phyloP scores from a whole-genome alignment of 192 early-diverging fungal species.

The Coemansia sp. region DNA sequence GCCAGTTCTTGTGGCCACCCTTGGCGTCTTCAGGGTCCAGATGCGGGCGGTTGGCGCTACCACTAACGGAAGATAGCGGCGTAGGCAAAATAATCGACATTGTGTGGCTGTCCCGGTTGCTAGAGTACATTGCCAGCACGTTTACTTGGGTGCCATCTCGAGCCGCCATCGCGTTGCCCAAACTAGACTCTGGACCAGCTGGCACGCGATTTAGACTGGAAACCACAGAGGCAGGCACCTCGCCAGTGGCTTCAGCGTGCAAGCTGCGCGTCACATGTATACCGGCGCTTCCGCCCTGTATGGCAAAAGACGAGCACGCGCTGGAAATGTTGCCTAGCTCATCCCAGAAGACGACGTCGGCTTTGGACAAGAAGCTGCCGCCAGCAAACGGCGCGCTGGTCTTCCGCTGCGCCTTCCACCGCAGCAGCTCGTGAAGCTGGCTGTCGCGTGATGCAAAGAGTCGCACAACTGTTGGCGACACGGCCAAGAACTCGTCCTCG shows the following conservation, averaged over 20 bases:
- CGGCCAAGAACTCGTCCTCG: slow-evolving; percentile 51
- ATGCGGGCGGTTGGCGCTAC: slow-evolving; percentile 49
- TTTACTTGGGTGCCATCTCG: slow-evolving; percentile 1
- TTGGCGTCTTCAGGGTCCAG: slow-evolving; percentile 10
- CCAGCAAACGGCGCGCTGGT: slow-evolving; percentile 31
- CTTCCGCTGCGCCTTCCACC: slow-evolving; percentile 41
- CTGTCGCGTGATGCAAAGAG: slow-evolving; percentile 41
- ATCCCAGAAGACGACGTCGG: slow-evolving; percentile 49
- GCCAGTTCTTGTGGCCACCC: slow-evolving; percentile 29
- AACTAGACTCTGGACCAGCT: slow-evolving; percentile 15
- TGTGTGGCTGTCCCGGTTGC: slow-evolving; percentile 19
- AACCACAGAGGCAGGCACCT: slow-evolving; percentile 4
- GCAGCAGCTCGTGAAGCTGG: slow-evolving; percentile 44
- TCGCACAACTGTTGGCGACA: slow-evolving; percentile 32
- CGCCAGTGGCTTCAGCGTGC: slow-evolving; percentile 14
- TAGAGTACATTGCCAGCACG: slow-evolving; percentile 33
- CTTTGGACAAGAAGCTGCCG: slow-evolving; percentile 33
- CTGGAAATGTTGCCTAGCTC: slow-evolving; percentile 40
- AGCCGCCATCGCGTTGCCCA: slow-evolving; percentile 3
- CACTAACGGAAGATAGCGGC: slow-evolving; percentile 43
- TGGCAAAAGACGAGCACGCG: slow-evolving; percentile 42
- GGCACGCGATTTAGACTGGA: slow-evolving; percentile 17
- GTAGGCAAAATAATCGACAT: slow-evolving; percentile 35
- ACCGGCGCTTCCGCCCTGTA: slow-evolving; percentile 51
- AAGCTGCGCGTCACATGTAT: slow-evolving; percentile 35